Evolutionary conservation across 441 rosid genomes (phyloP), one percentile per base, ranked within the genome.

Genomic region (Arabidopsis lyrata): DNA sequence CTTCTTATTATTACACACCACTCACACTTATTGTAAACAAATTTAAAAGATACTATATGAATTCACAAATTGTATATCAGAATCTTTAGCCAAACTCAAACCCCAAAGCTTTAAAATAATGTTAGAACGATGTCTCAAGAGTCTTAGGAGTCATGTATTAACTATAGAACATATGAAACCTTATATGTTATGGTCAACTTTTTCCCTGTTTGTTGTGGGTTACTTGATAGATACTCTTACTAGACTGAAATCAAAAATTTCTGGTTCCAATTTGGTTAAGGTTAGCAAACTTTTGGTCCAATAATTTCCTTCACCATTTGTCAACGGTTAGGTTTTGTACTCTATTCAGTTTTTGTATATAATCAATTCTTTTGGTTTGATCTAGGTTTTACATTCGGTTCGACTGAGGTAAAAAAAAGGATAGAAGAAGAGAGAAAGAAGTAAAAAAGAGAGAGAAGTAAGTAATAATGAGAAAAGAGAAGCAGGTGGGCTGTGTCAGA

Each of bases 401-500:
- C 15, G 50, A 38, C 12, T 2, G 16, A 14, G 22, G 54, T 44
- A 55, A 42, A 55, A 42, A 35, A 67, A 48, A 36, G 15, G 5
- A 41, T 8, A 54, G 45, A 57, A 27, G 32, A 29, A 29, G 31
- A 27, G 31, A 38, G 2, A 58, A 16, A 16, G 59, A 39, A 63
- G 54, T 31, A 10, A 24, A 70, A 63, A 39, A 60, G 69, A 5
- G 9, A 18, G 31, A 29, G 31, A 29, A 29, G 31, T 29, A 0
- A 27, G 74, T 72, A 68, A 73, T 66, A 66, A 72, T 52, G 63
- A 56, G 66, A 57, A 48, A 76, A 47, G 71, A 31, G 61, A 56
- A 39, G 81, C 77, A 77, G 74, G 74, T 77, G 81, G 75, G 73
- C 38, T 60, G 78, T 67, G 78, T 68, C 81, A 78, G 78, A 78